Evolutionary conservation across 1,139 yeast species (phyloP).

Genomic region (Geotrichum carabidarum): DNA sequence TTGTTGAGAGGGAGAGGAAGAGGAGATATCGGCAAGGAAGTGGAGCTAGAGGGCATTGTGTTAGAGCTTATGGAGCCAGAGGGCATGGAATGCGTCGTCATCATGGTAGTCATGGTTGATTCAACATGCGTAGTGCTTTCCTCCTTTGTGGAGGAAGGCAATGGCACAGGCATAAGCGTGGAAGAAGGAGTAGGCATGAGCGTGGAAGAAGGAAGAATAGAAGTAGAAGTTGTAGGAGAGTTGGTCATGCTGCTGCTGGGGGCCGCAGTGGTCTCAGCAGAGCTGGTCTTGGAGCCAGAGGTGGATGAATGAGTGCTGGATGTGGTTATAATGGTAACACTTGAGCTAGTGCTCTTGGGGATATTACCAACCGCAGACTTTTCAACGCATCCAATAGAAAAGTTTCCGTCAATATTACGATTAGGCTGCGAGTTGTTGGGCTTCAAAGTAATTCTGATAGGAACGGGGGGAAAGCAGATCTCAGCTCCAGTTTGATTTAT

Average conservation of each 20-base stretch:
- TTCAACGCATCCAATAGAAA: slow-evolving; percentile 19
- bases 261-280: not conserved
- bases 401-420: slow-evolving; percentile 18
- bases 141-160: too few species aligned
- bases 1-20: not conserved
- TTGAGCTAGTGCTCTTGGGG: not conserved
- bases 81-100: slow-evolving; percentile 1
- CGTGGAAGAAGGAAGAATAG: not conserved
- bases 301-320: slow-evolving; percentile 2
- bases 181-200: not conserved
- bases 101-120: not conserved
- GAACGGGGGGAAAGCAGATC: slow-evolving; percentile 19
- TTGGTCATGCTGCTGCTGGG: not conserved
- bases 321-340: not conserved
- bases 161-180: too few species aligned
- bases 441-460: slow-evolving; percentile 17
- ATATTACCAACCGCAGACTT: slow-evolving; percentile 12
- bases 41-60: not conserved
- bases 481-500: slow-evolving; percentile 3
- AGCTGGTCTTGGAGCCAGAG: not conserved
- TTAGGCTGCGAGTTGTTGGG: slow-evolving; percentile 2
- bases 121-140: not conserved
- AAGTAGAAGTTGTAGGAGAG: not conserved
- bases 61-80: not conserved
- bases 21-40: not conserved